A percentile compares a stretch with the other conserved stretches of the same genome.
Conservation (phyloP, 2,329 filamentous ascomycete species). For the Calonectria hawksworthii region DNA sequence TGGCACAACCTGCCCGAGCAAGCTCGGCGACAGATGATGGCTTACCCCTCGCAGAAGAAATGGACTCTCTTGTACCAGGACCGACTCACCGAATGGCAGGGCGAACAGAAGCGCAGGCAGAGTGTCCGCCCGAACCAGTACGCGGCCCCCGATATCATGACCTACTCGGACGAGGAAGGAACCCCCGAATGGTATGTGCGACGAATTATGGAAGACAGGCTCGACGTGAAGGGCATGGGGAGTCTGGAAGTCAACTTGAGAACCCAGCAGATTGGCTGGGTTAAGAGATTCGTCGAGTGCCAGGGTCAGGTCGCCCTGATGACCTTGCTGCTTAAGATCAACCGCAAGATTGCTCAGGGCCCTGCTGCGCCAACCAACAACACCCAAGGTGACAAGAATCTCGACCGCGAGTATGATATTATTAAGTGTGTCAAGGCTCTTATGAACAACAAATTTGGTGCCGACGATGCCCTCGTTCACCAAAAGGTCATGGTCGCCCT, state of each 20-base stretch:
- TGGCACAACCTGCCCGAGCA: conserved; percentile 98
- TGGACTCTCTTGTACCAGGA: conserved; percentile 98
- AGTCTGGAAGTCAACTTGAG: conserved; percentile 94
- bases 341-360: conserved; percentile 84
- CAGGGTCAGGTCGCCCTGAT: conserved; percentile 97
- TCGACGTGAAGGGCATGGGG: conserved; percentile 90
- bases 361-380: conserved; percentile 71
- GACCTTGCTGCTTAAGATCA: conserved; percentile 93
- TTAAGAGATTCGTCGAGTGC: conserved; percentile 95
- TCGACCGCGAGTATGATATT: conserved; percentile 96
- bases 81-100: conserved; percentile 91
- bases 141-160: conserved; percentile 77
- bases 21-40: conserved; percentile 94
- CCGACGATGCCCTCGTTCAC: conserved; percentile 92
- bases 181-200: conserved; percentile 98
- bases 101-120: conserved; percentile 89
- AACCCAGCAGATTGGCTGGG: conserved; percentile 98
- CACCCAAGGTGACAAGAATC: conserved; percentile 77
- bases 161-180: conserved; percentile 91
- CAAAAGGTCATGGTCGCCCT: conserved; percentile 92
- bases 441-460: conserved; percentile 99
- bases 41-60: conserved; percentile 94
- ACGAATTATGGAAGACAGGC: conserved; percentile 95
- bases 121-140: conserved; percentile 81
- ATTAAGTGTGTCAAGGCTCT: conserved; percentile 97